phyloP scores from a whole-genome alignment of 768 basidiomycete species.

The Grammothele lineata region DNA sequence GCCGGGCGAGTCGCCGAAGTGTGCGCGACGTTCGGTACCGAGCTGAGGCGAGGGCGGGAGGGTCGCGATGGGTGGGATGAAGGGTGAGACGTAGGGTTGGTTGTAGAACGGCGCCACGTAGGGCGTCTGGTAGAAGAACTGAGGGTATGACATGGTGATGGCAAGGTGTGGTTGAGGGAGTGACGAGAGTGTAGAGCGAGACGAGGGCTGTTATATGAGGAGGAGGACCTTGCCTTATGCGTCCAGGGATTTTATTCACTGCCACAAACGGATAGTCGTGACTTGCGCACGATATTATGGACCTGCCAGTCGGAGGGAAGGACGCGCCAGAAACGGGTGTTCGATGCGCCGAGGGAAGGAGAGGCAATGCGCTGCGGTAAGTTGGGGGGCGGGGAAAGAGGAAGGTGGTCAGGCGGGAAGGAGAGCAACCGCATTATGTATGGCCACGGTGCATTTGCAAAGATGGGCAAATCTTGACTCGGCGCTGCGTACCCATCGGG shows the following conservation, averaged over 20 bases:
- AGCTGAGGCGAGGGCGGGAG: constrained; percentile 7
- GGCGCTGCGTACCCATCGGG: neutral
- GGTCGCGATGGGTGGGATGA: constrained; percentile 15
- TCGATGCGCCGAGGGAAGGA: no score
- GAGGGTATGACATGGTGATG: constrained; percentile 7
- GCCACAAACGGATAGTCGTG: no score
- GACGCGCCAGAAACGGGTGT: no score
- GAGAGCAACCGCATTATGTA: no score
- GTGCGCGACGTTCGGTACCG: constrained; percentile 12
- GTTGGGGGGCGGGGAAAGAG: no score
- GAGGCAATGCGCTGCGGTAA: no score
- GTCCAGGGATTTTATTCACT: neutral
- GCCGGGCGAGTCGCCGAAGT: constrained; percentile 10
- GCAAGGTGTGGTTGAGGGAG: constrained; percentile 8
- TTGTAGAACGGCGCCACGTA: constrained; percentile 18
- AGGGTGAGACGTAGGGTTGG: constrained; percentile 17
- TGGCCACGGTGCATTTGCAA: no score
- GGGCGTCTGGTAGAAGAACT: constrained; percentile 18
- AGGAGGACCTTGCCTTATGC: neutral
- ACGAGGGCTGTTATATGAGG: constrained; percentile 3
- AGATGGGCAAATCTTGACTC: constrained; percentile 2
- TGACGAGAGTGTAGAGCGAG: neutral
- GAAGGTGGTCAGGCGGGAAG: no score
- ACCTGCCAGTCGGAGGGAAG: no score
- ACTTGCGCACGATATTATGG: no score